Conservation (phyloP, 2,329 filamentous ascomycete genomes). For the Cytospora piceae region DNA sequence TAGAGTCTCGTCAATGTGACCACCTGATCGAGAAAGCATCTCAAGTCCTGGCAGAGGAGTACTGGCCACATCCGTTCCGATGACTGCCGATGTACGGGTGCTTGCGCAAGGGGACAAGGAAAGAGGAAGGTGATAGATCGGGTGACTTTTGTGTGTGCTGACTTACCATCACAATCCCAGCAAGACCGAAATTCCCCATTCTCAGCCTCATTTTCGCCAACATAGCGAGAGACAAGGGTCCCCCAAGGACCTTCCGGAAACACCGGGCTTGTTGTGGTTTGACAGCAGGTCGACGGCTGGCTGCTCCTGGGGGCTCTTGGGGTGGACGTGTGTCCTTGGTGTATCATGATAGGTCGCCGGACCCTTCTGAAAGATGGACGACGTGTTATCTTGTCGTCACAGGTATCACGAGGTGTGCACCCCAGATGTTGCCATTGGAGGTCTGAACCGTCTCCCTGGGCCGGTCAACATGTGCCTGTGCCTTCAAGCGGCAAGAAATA, state of each 20-base stretch:
- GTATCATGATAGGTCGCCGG: conserved; percentile 4
- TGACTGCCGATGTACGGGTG: neutral
- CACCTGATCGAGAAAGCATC: neutral
- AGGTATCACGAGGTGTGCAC: conserved; percentile 15
- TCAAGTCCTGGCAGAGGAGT: neutral
- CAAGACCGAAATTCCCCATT: neutral
- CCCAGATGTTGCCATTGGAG: conserved; percentile 22
- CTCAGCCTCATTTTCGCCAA: neutral
- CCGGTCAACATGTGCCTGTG: neutral
- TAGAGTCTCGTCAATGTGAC: neutral
- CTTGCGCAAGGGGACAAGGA: neutral
- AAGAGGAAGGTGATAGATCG: conserved; percentile 1
- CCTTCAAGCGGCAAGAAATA: conserved; percentile 2
- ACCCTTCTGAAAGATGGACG: conserved; percentile 3
- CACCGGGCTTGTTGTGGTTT: conserved; percentile 13
- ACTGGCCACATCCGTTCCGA: neutral
- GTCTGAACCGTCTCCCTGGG: conserved; percentile 15
- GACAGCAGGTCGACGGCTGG: conserved; percentile 16
- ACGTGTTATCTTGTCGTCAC: conserved; percentile 19
- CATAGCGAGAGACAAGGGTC: neutral
- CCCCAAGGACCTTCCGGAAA: neutral
- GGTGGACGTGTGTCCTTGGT: conserved; percentile 2
- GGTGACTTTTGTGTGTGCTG: neutral
- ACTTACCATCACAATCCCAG: neutral
- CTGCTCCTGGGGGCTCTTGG: conserved; percentile 2